Evolutionary conservation across 345 rosid genomes (phyloP), one percentile per base, ranked within the genome.

Genomic region (Hevea brasiliensis): DNA sequence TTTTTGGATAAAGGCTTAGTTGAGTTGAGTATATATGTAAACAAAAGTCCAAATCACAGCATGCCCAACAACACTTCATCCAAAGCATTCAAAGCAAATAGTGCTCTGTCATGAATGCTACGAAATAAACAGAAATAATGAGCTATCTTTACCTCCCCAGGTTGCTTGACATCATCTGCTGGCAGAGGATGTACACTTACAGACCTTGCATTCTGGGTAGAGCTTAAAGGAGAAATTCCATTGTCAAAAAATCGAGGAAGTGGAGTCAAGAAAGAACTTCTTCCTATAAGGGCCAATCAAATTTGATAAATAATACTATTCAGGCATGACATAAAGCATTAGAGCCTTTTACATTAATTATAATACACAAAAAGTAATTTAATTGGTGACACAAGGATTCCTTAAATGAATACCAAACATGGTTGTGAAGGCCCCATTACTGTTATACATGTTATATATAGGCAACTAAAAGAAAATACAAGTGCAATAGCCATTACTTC

Each of bases 251-350:
- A 81, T 80, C 82, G 85, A 48, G 87, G 85, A 72, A 85, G 81
- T 50, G 90, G 94, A 78, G 87, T 80, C 73, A 88, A 69, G 77
- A 86, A 88, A 67, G 85, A 82, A 75, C 68, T 83, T 81, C 79
- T 86, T 64, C 94, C 94, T 90, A 70, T 67, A 65, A 79, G 68
- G 24, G 51, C 51, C 48, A 21, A 57, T 27, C 5, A 74, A 45
- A 74, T 61, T 70, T 48, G 53, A 60, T 65, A 58, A 51, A 72
- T 68, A 71, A 68, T 24, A 54, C 35, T 21, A 51, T 61, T 74
- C 66, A 23, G 44, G 71, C 69, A 70, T 54, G 54, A 59, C 13
- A 32, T 8, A 63, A 45, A 20, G 8, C 32, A 64, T 62, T 9
- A 1, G 61, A 75, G 67, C 18, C 58, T 61, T 29, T 14, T 8